Evolutionary conservation across 2,329 filamentous ascomycete genomes (phyloP).

Genomic region (Xylariales sp.): DNA sequence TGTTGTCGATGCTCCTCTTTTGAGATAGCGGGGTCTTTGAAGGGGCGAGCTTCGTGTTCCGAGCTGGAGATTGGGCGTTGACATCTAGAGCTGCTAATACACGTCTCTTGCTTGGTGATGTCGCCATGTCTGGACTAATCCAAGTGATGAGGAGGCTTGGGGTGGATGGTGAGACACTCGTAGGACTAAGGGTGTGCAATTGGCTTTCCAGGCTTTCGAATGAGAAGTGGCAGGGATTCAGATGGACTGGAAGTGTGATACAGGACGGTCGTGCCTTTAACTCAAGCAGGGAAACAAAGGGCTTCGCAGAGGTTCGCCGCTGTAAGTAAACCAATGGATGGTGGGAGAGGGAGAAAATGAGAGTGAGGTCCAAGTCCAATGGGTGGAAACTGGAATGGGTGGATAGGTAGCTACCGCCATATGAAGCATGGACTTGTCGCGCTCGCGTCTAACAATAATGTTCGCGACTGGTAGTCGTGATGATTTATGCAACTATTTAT

Average conservation of each 20-base stretch:
- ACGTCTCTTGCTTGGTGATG: constrained; percentile 25
- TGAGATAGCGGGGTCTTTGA: background rate
- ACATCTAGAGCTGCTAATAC: constrained; percentile 22
- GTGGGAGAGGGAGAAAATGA: background rate
- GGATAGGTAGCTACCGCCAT: background rate
- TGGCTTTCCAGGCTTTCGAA: too few species aligned
- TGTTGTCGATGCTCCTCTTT: background rate
- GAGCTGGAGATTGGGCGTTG: constrained; percentile 20
- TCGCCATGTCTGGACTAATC: constrained; percentile 17
- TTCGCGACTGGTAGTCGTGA: background rate
- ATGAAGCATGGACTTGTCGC: background rate
- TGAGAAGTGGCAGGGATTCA: too few species aligned
- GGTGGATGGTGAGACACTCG: background rate
- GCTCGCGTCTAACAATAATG: background rate
- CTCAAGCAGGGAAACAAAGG: too few species aligned
- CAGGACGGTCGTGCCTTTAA: too few species aligned
- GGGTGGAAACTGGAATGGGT: background rate
- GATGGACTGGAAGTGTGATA: too few species aligned
- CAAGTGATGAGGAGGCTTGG: background rate
- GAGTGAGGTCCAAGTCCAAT: background rate
- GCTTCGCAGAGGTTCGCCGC: too few species aligned
- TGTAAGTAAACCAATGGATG: background rate
- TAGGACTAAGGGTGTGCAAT: background rate
- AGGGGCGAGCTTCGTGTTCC: background rate
- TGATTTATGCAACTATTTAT: constrained; percentile 14